These are phyloP conservation scores for Adansonia grandidieri DNA, from an alignment of 441 rosid genomes.

Conservation along the genomic window DNA sequence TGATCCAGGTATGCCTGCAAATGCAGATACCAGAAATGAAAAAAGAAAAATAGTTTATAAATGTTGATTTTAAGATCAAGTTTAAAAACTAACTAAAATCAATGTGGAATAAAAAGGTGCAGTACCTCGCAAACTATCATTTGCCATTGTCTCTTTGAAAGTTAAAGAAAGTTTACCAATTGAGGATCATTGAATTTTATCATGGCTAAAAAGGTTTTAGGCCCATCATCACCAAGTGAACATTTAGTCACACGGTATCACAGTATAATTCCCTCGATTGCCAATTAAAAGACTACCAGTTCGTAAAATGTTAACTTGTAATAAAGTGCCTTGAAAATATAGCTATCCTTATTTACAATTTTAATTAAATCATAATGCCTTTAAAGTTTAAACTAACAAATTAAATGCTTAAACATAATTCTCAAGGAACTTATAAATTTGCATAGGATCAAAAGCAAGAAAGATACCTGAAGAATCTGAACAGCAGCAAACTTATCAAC, in stretches of 20 bases:
- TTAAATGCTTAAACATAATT: not conserved
- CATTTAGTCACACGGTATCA: not conserved
- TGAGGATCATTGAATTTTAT: not conserved
- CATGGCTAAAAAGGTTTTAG: not conserved
- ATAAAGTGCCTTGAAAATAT: not conserved
- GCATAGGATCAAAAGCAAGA: conserved; percentile 17
- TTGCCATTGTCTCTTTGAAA: not conserved
- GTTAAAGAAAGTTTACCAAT: not conserved
- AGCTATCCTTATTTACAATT: not conserved
- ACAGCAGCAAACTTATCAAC: conserved; percentile 86
- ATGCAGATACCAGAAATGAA: conserved; percentile 23
- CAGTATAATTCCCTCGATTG: not conserved
- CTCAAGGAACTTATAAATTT: conserved; percentile 19
- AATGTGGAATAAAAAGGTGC: not conserved
- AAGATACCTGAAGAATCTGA: conserved; percentile 81
- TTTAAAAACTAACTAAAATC: not conserved
- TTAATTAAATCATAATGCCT: not conserved
- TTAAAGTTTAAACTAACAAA: not conserved
- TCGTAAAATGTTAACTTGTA: not conserved
- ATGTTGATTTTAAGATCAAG: not conserved
- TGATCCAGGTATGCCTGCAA: conserved; percentile 78
- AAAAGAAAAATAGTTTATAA: not conserved
- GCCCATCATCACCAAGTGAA: not conserved
- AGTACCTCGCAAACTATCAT: not conserved
- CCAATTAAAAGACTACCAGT: not conserved